phyloP scores from a whole-genome alignment of 2,329 filamentous ascomycete species.

The Thermoascus crustaceus region DNA sequence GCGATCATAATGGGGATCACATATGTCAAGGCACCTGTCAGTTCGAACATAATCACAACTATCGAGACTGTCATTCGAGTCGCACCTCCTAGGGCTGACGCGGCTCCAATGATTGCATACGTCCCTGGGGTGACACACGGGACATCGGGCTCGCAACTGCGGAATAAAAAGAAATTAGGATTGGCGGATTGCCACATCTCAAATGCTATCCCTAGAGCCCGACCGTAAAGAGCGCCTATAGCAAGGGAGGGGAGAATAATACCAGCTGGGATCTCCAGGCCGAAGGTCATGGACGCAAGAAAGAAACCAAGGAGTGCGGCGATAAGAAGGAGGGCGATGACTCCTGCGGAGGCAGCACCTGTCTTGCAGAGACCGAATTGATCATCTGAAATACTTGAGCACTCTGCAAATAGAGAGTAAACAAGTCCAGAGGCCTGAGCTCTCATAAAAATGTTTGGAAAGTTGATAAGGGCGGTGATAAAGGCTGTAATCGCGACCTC shows the following conservation, averaged over 20 bases:
- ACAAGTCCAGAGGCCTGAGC: slow-evolving; percentile 87
- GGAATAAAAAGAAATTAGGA: slow-evolving; percentile 69
- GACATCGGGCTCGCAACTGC: slow-evolving; percentile 72
- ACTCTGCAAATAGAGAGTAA: slow-evolving; percentile 86
- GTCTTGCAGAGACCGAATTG: slow-evolving; percentile 85
- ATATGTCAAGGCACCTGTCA: slow-evolving; percentile 91
- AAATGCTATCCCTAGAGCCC: slow-evolving; percentile 80
- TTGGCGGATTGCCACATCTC: slow-evolving; percentile 78
- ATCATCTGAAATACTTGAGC: slow-evolving; percentile 71
- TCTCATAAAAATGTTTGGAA: slow-evolving; percentile 93
- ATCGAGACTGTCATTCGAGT: slow-evolving; percentile 97
- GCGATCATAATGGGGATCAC: slow-evolving; percentile 98
- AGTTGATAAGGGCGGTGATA: slow-evolving; percentile 83
- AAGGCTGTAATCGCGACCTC: slow-evolving; percentile 76
- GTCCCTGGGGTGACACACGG: slow-evolving; percentile 89
- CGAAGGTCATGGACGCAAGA: slow-evolving; percentile 81
- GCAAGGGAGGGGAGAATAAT: slow-evolving; percentile 96
- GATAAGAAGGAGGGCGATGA: slow-evolving; percentile 72
- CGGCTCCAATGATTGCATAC: slow-evolving; percentile 92
- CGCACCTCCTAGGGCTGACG: slow-evolving; percentile 85
- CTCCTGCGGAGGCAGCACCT: slow-evolving; percentile 70
- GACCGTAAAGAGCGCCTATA: slow-evolving; percentile 82
- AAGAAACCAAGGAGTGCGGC: slow-evolving; percentile 78
- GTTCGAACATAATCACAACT: slow-evolving; percentile 98
- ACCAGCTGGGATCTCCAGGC: slow-evolving; percentile 85